Evolutionary conservation across 768 basidiomycete species (phyloP), one percentile per base, ranked within the genome.

Genomic region (Hypsizygus marmoreus): DNA sequence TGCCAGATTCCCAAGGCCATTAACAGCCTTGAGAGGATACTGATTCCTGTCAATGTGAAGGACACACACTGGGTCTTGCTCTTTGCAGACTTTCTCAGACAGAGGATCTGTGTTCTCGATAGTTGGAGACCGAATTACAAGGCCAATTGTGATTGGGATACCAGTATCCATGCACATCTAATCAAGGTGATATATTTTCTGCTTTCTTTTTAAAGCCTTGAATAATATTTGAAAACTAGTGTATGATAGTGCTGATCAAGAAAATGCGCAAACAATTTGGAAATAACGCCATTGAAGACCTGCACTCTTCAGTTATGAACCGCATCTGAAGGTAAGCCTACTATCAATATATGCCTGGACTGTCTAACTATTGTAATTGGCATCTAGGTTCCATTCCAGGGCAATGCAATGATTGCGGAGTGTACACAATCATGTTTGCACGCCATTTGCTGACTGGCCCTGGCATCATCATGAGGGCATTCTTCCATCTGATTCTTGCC

Each of bases 361-460:
- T n/a, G n/a, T n/a, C n/a, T n/a, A n/a, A n/a, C n/a, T n/a, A n/a
- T n/a, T n/a, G n/a, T n/a, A n/a, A n/a, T n/a, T n/a, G n/a, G n/a
- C n/a, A n/a, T n/a, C n/a, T n/a, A 39, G 37, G 37, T 39, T 8
- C 37, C 37, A 24, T 23, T 25, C 16, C 37, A 39, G 20, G 22
- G 13, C 8, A 39, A 39, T 25, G 8, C 43, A 19, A 13, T 14
- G 43, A 45, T 11, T 34, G 32, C 17, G 19, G 25, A 13, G 30
- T 44, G 4, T 39, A 39, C 37, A 25, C 23, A 13, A 24, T 39
- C 19, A 22, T 39, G 37, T 39, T 39, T 14, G 37, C 37, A 7
- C 37, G 37, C 6, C 37, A 39, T 25, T n/a, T 28, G 7, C 12
- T 14, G 31, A 28, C 4, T 5, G 17, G 43, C 33, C n/a, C n/a